A percentile compares a stretch with the other conserved stretches of the same genome.
Evolutionary conservation across 2,329 filamentous ascomycete species (phyloP).

Genomic region (Cladosporium sp.): DNA sequence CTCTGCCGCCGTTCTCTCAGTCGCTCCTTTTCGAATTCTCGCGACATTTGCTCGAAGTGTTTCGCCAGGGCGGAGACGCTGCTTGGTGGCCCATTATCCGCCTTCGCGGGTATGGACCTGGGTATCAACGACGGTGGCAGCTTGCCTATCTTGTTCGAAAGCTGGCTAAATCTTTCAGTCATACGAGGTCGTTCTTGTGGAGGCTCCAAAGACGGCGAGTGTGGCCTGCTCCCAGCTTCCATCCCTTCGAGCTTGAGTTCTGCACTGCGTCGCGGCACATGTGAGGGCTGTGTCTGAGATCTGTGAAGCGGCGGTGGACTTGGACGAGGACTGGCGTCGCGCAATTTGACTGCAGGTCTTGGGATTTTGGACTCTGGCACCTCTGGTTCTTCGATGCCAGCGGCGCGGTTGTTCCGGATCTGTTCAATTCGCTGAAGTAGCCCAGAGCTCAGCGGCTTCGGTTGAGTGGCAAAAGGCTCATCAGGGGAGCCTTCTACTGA

Average conservation of each 20-base stretch:
- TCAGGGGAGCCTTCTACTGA: conserved; percentile 11
- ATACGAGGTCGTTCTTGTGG: conserved; percentile 65
- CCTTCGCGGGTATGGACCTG: conserved; percentile 70
- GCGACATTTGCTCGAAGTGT: conserved; percentile 94
- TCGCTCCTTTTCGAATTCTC: conserved; percentile 94
- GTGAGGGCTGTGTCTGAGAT: conserved; percentile 48
- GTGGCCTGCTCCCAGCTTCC: not conserved
- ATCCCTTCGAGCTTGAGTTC: conserved; percentile 9
- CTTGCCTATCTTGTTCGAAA: conserved; percentile 50
- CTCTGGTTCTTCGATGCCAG: conserved; percentile 19
- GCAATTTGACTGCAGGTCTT: conserved; percentile 28
- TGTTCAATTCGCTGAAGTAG: conserved; percentile 35
- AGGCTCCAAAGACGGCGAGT: not conserved
- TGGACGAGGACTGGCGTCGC: conserved; percentile 33
- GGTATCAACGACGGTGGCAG: conserved; percentile 72
- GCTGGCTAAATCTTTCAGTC: conserved; percentile 51
- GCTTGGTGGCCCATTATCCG: conserved; percentile 47
- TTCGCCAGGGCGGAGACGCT: conserved; percentile 89
- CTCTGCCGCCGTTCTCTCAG: conserved; percentile 78
- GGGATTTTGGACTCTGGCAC: conserved; percentile 33
- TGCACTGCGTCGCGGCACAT: conserved; percentile 22
- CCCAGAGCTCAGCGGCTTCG: conserved; percentile 33
- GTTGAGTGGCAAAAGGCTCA: conserved; percentile 29
- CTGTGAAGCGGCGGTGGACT: conserved; percentile 46
- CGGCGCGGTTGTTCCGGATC: conserved; percentile 29